Conservation (phyloP, 805 yeast genomes). For the Myxozyma nipponensis region DNA sequence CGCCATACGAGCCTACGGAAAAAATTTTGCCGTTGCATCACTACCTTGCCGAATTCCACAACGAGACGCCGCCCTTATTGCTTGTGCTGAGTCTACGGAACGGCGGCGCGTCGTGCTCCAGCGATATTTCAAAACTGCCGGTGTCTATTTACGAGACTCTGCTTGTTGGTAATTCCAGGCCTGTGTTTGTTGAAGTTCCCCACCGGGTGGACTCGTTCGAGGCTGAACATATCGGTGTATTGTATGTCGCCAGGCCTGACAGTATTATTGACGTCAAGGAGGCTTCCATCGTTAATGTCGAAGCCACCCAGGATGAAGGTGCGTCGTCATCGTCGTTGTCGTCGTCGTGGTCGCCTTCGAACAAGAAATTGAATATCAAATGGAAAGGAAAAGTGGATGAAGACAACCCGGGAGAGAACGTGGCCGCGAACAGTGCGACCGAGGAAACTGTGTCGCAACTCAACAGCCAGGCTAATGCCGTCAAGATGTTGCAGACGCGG, state of each 20-base stretch:
- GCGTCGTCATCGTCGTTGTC: background rate
- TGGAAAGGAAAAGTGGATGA: background rate
- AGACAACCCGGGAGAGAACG: background rate
- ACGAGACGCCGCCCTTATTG: conserved; percentile 24
- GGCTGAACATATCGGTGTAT: conserved; percentile 27
- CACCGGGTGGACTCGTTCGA: conserved; percentile 22
- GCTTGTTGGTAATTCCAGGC: conserved; percentile 13
- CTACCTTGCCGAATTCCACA: conserved; percentile 19
- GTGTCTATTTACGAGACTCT: conserved; percentile 21
- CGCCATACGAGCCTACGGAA: conserved; percentile 28
- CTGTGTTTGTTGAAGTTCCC: conserved; percentile 16
- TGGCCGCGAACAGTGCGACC: background rate
- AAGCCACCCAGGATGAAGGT: background rate
- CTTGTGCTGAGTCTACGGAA: conserved; percentile 4
- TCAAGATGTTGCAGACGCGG: conserved; percentile 30
- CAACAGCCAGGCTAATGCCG: conserved; percentile 30
- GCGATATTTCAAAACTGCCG: conserved; percentile 11
- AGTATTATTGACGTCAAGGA: conserved; percentile 5
- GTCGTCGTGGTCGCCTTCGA: background rate
- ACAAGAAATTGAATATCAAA: too few relatives aligned
- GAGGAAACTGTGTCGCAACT: conserved; percentile 23
- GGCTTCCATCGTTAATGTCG: background rate
- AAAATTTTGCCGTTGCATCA: conserved; percentile 17
- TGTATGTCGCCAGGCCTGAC: conserved; percentile 25
- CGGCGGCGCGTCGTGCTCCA: conserved; percentile 1